phyloP scores from a whole-genome alignment of 768 basidiomycete genomes.

The Tylopilus subfusipes region DNA sequence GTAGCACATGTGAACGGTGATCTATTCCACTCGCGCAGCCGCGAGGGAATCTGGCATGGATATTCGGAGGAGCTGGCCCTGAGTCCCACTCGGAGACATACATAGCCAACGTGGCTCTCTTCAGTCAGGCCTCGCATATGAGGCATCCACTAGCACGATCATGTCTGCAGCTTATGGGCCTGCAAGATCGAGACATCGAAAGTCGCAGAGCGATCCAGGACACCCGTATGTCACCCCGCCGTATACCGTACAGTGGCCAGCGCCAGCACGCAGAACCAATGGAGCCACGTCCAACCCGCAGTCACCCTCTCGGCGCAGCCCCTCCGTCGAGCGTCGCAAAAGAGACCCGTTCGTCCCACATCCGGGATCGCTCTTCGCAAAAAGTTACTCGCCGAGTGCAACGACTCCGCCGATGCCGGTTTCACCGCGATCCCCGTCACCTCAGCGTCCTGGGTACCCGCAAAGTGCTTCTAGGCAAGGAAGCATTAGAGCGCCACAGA shows the following conservation, averaged over 20 bases:
- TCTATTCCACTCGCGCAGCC: no score
- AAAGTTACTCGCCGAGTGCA: slow-evolving; percentile 2
- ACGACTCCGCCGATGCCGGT: slow-evolving; percentile 13
- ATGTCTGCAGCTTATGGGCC: neutral
- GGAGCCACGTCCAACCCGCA: slow-evolving; percentile 12
- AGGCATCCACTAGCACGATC: no score
- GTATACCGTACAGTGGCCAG: slow-evolving; percentile 23
- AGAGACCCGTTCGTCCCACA: slow-evolving; percentile 12
- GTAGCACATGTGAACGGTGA: slow-evolving; percentile 5
- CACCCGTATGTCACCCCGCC: slow-evolving; percentile 20
- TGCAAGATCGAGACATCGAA: slow-evolving; percentile 11
- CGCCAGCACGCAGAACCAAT: slow-evolving; percentile 22
- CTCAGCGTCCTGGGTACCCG: slow-evolving; percentile 15
- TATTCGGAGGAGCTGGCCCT: neutral
- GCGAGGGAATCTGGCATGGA: no score
- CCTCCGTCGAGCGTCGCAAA: slow-evolving; percentile 21
- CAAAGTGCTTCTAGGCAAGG: slow-evolving; percentile 20
- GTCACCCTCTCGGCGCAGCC: slow-evolving; percentile 22
- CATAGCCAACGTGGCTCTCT: neutral
- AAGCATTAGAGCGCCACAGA: slow-evolving; percentile 16
- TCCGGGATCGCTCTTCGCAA: slow-evolving; percentile 9
- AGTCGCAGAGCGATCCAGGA: slow-evolving; percentile 25
- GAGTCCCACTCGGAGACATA: neutral
- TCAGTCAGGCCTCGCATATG: neutral
- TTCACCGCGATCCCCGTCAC: slow-evolving; percentile 16